Conservation (phyloP, 2,329 filamentous ascomycete genomes). For the Helminthosporium solani region DNA sequence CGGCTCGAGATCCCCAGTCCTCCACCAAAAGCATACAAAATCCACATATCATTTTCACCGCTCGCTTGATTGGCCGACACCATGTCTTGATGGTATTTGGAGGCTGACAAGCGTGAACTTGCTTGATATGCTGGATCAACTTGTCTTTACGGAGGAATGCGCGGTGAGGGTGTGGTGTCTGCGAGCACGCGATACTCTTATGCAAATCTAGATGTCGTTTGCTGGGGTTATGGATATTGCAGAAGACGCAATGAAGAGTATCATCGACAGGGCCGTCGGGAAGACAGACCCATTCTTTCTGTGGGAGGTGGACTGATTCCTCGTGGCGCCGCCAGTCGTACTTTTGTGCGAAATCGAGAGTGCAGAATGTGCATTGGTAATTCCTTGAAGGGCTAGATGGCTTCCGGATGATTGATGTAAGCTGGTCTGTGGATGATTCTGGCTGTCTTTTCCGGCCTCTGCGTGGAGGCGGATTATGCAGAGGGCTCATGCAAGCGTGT, state of each 20-base stretch:
- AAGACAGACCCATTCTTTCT: conserved; percentile 62
- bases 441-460: conserved; percentile 24
- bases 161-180: conserved; percentile 54
- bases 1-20: conserved; percentile 16
- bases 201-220: conserved; percentile 51
- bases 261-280: conserved; percentile 49
- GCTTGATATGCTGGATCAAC: conserved; percentile 50
- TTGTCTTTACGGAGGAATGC: conserved; percentile 54
- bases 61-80: conserved; percentile 19
- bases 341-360: conserved; percentile 52
- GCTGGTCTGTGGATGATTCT: conserved; percentile 7
- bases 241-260: conserved; percentile 52
- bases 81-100: conserved; percentile 45
- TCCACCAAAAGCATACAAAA: conserved; percentile 15
- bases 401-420: conserved; percentile 14
- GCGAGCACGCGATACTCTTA: conserved; percentile 56
- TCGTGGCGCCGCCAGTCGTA: conserved; percentile 64
- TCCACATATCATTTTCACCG: conserved; percentile 17
- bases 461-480: conserved; percentile 17
- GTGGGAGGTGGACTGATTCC: conserved; percentile 60
- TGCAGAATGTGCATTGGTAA: conserved; percentile 56
- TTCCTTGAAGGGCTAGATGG: conserved; percentile 28
- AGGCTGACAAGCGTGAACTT: conserved; percentile 46
- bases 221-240: conserved; percentile 45
- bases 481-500: not conserved